A percentile compares a stretch with the other conserved stretches of the same genome.
Evolutionary conservation across 2,329 filamentous ascomycete genomes (phyloP).

Genomic region (Alternaria gansuensis): DNA sequence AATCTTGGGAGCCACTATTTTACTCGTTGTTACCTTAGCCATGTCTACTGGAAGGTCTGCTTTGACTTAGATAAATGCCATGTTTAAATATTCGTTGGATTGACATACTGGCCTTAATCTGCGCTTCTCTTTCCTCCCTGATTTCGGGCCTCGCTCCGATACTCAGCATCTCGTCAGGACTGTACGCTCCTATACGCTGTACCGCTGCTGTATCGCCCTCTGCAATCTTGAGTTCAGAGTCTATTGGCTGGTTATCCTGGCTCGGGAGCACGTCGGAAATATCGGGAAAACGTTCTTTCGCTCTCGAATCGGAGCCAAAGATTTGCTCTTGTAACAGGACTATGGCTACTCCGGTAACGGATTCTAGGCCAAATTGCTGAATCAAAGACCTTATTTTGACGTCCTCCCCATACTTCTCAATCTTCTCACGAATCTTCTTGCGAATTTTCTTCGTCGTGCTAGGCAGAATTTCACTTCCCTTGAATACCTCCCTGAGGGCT

Average conservation of each 20-base stretch:
- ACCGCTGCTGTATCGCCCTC: neutral
- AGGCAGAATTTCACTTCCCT: neutral
- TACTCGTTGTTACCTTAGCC: no score
- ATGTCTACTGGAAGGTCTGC: neutral
- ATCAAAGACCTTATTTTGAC: neutral
- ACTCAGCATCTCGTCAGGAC: neutral
- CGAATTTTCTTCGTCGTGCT: neutral
- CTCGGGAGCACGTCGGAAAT: neutral
- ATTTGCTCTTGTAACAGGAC: neutral
- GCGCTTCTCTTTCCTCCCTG: neutral
- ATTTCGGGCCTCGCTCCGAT: neutral
- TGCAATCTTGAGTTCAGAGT: no score
- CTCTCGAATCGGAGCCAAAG: slow-evolving; percentile 1
- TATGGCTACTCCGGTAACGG: neutral
- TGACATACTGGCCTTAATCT: neutral
- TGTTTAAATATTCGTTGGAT: neutral
- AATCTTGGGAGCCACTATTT: no score
- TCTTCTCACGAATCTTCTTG: neutral
- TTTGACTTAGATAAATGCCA: neutral
- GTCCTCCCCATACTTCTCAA: neutral
- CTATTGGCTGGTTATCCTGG: neutral
- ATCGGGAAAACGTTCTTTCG: slow-evolving; percentile 1
- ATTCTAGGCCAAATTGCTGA: neutral
- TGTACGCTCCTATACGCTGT: neutral
- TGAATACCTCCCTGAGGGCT: neutral